Evolutionary conservation across 176 grass and related monocot species (phyloP), one percentile per base, ranked within the genome.

Genomic region (Tillandsia leiboldiana): DNA sequence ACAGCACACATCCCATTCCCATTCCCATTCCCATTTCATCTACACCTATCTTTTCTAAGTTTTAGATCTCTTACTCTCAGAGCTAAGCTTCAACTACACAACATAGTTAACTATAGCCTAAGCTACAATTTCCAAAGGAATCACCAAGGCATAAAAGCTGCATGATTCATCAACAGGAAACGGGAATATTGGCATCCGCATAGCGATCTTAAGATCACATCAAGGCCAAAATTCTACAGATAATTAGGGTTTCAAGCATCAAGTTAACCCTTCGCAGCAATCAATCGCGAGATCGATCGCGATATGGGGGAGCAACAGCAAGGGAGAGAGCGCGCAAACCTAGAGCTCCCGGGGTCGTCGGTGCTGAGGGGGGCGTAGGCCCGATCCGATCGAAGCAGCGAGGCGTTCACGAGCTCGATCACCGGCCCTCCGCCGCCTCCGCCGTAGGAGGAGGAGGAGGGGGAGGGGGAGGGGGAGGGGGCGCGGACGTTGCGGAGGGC

Each of bases 311-410:
- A 65, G 69, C 14, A 52, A 73, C 33, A 15, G 14, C 5, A 11
- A 26, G 62, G 63, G 2, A 51, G 58, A 11, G 51, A 33, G 51
- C 22, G 15, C 62, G 26, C 47, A 70, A 53, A 99, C 90, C 95
- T 99, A 74, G 84, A 90, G 48, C 79, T 68, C 57, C 54, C 80
- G 74, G 87, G 82, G 57, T 99, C 95, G 18, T 99, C 84, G 20
- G 90, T 94, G 87, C 90, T 99, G 80, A 99, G 90, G 70, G 90
- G 95, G 4, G 69, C 75, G 82, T 99, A 99, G 59, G 78, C 20
- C 22, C 90, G 84, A 65, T 93, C 87, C 64, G 78, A 51, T 28
- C 77, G 95, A 14, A 99, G 87, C 28, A 93, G 74, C 11, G 89
- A 93, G 76, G 82, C 28, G 68, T 54, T 81, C 48, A 81, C 70